A percentile compares a stretch with the other conserved stretches of the same genome.
These are phyloP conservation scores for Daedaleopsis nitida DNA, from an alignment of 768 basidiomycete genomes.

Conservation along the genomic window DNA sequence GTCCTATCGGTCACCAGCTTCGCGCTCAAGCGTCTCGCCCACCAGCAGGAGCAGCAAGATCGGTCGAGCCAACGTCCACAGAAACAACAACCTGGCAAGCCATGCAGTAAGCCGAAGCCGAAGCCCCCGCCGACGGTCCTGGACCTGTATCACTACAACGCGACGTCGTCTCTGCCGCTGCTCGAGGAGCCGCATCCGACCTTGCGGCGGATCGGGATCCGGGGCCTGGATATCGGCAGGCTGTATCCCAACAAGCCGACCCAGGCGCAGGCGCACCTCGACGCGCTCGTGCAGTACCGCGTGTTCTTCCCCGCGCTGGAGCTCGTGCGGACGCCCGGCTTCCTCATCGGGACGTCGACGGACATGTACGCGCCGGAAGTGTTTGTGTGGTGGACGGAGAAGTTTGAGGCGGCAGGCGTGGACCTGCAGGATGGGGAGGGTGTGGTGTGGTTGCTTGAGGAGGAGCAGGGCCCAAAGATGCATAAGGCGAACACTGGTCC, in stretches of 20 bases:
- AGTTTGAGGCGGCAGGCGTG: slow-evolving; percentile 49
- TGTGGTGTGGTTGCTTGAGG: slow-evolving; percentile 45
- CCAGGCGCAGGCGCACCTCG: slow-evolving; percentile 41
- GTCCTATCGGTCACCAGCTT: slow-evolving; percentile 9
- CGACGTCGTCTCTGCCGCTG: slow-evolving; percentile 5
- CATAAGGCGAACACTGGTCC: neutral
- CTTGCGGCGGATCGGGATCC: slow-evolving; percentile 50
- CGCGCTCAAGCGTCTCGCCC: slow-evolving; percentile 5
- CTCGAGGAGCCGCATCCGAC: slow-evolving; percentile 26
- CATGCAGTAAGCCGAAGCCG: neutral
- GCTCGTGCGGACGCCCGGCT: slow-evolving; percentile 48
- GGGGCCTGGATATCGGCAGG: slow-evolving; percentile 42
- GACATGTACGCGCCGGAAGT: slow-evolving; percentile 47
- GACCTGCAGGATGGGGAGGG: slow-evolving; percentile 58
- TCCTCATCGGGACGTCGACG: slow-evolving; percentile 47
- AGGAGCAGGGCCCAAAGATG: neutral
- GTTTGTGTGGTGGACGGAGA: slow-evolving; percentile 58
- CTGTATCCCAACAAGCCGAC: slow-evolving; percentile 47
- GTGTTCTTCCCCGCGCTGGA: slow-evolving; percentile 48
- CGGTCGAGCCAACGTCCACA: slow-evolving; percentile 37
- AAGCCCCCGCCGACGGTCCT: slow-evolving; percentile 3
- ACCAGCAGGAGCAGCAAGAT: slow-evolving; percentile 20
- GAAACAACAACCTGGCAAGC: neutral
- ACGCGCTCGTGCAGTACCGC: slow-evolving; percentile 38
- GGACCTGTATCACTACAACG: neutral